Conservation (phyloP, 345 rosid species). For the Noccaea bulbosa region DNA sequence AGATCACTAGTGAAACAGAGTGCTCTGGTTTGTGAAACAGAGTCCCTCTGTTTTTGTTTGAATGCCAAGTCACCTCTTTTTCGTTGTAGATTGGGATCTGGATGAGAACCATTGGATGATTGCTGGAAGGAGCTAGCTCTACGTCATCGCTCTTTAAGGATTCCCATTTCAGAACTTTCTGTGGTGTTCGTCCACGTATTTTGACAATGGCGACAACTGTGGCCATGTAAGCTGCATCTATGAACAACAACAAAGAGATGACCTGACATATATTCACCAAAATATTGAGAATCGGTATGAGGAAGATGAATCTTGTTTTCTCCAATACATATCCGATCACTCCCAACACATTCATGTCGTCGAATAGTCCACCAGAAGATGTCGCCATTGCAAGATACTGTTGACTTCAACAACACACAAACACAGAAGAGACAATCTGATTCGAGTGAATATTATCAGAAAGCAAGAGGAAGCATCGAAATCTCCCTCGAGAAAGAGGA, state of each 20-base stretch:
- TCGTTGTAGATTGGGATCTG: slow-evolving; percentile 46
- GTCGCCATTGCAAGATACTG: slow-evolving; percentile 19
- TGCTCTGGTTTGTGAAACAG: slow-evolving; percentile 18
- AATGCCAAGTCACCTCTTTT: slow-evolving; percentile 33
- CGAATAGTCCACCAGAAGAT: slow-evolving; percentile 36
- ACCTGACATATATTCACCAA: slow-evolving; percentile 51
- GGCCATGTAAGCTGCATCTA: slow-evolving; percentile 61
- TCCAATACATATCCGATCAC: slow-evolving; percentile 45
- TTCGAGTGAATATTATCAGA: not conserved
- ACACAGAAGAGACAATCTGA: slow-evolving; percentile 18
- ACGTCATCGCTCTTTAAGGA: slow-evolving; percentile 47
- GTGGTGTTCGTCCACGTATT: slow-evolving; percentile 47
- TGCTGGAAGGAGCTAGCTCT: slow-evolving; percentile 52
- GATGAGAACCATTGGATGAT: slow-evolving; percentile 43
- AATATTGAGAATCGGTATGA: slow-evolving; percentile 50
- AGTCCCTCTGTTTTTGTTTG: not conserved
- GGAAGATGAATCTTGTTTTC: slow-evolving; percentile 50
- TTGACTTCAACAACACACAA: slow-evolving; percentile 9
- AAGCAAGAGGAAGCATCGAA: slow-evolving; percentile 13
- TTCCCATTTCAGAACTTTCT: slow-evolving; percentile 53
- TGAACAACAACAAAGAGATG: slow-evolving; percentile 57
- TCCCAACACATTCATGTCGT: slow-evolving; percentile 31
- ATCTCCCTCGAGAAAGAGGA: slow-evolving; percentile 3
- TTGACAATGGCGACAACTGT: slow-evolving; percentile 49
- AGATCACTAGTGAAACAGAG: slow-evolving; percentile 8